Evolutionary conservation across 805 yeast species (phyloP).

Genomic region (Schizosaccharomyces pombe): DNA sequence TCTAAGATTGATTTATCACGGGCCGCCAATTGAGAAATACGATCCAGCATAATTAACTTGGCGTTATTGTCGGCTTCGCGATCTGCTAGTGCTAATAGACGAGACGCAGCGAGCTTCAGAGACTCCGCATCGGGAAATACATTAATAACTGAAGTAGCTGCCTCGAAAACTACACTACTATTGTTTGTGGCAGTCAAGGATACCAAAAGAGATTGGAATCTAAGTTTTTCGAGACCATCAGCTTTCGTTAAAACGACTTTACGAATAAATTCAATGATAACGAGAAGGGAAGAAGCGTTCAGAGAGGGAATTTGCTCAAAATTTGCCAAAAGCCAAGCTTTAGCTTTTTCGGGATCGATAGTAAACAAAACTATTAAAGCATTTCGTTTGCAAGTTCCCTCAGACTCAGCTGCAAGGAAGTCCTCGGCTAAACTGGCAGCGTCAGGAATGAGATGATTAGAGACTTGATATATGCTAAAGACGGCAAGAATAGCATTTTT

Average conservation of each 20-base stretch:
- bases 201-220: slow-evolving; percentile 47
- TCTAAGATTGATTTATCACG: slow-evolving; percentile 63
- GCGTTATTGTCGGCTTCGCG: slow-evolving; percentile 90
- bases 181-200: slow-evolving; percentile 50
- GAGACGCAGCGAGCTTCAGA: slow-evolving; percentile 56
- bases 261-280: slow-evolving; percentile 76
- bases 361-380: slow-evolving; percentile 75
- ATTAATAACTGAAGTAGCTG: slow-evolving; percentile 56
- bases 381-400: slow-evolving; percentile 82
- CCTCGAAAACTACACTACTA: slow-evolving; percentile 66
- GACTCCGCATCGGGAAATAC: slow-evolving; percentile 36
- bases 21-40: slow-evolving; percentile 52
- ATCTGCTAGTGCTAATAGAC: slow-evolving; percentile 68
- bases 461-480: slow-evolving; percentile 53
- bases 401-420: slow-evolving; percentile 62
- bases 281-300: slow-evolving; percentile 70
- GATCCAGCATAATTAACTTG: slow-evolving; percentile 72
- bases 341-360: slow-evolving; percentile 64
- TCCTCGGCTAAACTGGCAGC: slow-evolving; percentile 64
- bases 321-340: slow-evolving; percentile 55
- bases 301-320: slow-evolving; percentile 33
- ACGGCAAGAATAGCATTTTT: slow-evolving; percentile 90
- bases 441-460: slow-evolving; percentile 79
- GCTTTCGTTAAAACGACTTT: slow-evolving; percentile 13
- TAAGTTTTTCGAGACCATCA: slow-evolving; percentile 43